Percentiles rank a stretch among this genome's conserved stretches.
phyloP scores from a whole-genome alignment of 441 rosid genomes.

The Francoa sonchifolia region DNA sequence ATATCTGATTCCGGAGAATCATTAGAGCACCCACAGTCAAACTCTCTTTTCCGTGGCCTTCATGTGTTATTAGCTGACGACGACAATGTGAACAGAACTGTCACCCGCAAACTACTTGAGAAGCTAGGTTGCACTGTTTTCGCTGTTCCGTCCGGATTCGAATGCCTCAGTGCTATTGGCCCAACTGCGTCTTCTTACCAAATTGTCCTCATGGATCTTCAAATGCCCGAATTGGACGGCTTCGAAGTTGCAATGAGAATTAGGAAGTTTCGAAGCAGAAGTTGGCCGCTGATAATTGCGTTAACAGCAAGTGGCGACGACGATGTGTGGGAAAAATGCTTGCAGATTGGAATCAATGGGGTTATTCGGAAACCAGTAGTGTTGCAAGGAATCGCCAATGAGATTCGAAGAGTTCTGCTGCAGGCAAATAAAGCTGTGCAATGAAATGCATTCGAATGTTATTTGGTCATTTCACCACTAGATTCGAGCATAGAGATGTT shows the following conservation, averaged over 20 bases:
- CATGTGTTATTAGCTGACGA: slow-evolving; percentile 70
- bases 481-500: slow-evolving; percentile 3
- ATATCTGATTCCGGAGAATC: slow-evolving; percentile 41
- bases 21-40: slow-evolving; percentile 34
- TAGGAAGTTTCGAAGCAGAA: slow-evolving; percentile 44
- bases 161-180: slow-evolving; percentile 53
- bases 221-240: slow-evolving; percentile 68
- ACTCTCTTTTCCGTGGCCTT: slow-evolving; percentile 51
- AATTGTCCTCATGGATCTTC: slow-evolving; percentile 67
- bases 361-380: slow-evolving; percentile 64
- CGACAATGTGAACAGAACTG: slow-evolving; percentile 58
- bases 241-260: slow-evolving; percentile 71
- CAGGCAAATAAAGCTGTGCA: slow-evolving; percentile 36
- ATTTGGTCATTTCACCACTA: background rate
- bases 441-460: slow-evolving; percentile 1
- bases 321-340: slow-evolving; percentile 51
- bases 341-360: slow-evolving; percentile 65
- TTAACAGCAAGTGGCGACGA: slow-evolving; percentile 49
- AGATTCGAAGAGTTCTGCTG: slow-evolving; percentile 51
- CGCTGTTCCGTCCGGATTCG: slow-evolving; percentile 57
- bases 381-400: slow-evolving; percentile 52
- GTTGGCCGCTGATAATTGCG: slow-evolving; percentile 64
- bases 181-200: slow-evolving; percentile 40
- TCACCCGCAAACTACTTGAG: slow-evolving; percentile 65
- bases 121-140: slow-evolving; percentile 70